A percentile compares a stretch with the other conserved stretches of the same genome.
Evolutionary conservation across 2,329 filamentous ascomycete species (phyloP).

Genomic region (Neocucurbitaria cava): DNA sequence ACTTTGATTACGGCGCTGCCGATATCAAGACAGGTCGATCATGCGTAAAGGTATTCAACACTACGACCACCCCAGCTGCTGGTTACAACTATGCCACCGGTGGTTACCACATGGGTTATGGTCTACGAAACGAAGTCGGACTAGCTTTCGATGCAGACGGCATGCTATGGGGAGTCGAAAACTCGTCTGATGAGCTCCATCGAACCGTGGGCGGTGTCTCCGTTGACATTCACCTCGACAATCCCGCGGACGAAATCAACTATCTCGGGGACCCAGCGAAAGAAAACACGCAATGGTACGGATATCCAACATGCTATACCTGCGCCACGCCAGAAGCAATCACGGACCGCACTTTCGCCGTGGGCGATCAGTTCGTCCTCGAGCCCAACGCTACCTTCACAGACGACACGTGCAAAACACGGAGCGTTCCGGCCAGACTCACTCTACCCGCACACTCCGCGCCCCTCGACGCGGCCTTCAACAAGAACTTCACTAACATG

Average conservation of each 20-base stretch:
- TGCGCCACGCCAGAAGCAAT: conserved; percentile 57
- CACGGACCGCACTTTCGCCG: conserved; percentile 27
- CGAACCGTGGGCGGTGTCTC: conserved; percentile 58
- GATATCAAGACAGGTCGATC: conserved; percentile 63
- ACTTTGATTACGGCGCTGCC: conserved; percentile 64
- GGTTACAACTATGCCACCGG: conserved; percentile 56
- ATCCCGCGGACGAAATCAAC: conserved; percentile 77
- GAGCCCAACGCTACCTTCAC: conserved; percentile 37
- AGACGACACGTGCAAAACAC: conserved; percentile 31
- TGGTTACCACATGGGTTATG: conserved; percentile 65
- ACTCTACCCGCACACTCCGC: conserved; percentile 34
- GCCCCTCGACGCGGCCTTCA: conserved; percentile 37
- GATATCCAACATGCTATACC: conserved; percentile 73
- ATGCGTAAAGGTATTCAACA: conserved; percentile 67
- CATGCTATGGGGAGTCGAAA: conserved; percentile 65
- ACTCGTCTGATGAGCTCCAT: conserved; percentile 68
- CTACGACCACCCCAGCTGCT: conserved; percentile 41
- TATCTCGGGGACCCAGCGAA: conserved; percentile 63
- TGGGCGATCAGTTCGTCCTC: conserved; percentile 40
- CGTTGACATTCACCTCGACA: conserved; percentile 67
- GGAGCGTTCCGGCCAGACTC: conserved; percentile 25
- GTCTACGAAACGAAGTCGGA: conserved; percentile 73
- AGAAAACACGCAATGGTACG: conserved; percentile 63
- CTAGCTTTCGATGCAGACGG: conserved; percentile 51
- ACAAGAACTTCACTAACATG: conserved; percentile 27